phyloP scores from a whole-genome alignment of 768 basidiomycete species.

The Hygrophoropsis aurantiaca region DNA sequence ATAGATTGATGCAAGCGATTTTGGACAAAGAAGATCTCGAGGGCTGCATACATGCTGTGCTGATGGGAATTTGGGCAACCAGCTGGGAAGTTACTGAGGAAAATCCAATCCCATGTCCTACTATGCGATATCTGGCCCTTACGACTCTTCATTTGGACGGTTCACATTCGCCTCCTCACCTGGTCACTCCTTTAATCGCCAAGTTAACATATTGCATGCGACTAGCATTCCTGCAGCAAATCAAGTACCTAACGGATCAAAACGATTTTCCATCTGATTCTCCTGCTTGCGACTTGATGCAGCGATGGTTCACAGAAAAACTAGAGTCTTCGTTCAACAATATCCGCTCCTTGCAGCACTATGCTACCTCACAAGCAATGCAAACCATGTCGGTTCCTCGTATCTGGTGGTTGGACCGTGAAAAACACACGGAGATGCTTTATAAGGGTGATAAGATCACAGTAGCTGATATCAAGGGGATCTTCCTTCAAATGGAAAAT shows the following conservation, averaged over 20 bases:
- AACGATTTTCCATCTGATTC: background rate
- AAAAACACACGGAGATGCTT: background rate
- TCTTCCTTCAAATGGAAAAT: background rate
- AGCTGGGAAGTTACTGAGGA: background rate
- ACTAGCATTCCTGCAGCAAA: conserved; percentile 5
- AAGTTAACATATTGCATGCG: conserved; percentile 11
- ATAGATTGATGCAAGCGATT: too few relatives aligned
- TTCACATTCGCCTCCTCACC: background rate
- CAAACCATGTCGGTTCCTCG: conserved; percentile 1
- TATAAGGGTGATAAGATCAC: conserved; percentile 4
- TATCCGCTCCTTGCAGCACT: background rate
- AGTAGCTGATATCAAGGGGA: background rate
- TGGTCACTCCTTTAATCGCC: conserved; percentile 3
- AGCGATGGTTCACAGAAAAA: conserved; percentile 1
- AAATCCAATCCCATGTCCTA: conserved; percentile 15
- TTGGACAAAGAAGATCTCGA: background rate
- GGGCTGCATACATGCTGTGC: conserved; percentile 5
- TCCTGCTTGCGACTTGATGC: background rate
- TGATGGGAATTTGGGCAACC: conserved; percentile 9
- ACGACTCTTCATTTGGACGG: conserved; percentile 4
- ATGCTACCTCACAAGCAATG: conserved; percentile 1
- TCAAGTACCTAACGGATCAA: background rate
- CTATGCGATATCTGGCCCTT: conserved; percentile 7
- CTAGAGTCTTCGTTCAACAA: background rate
- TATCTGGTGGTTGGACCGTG: conserved; percentile 4